Evolutionary conservation across 371 early-diverging fungal species (phyloP), one percentile per base, ranked within the genome.

Genomic region (Syncephalastrum monosporum): DNA sequence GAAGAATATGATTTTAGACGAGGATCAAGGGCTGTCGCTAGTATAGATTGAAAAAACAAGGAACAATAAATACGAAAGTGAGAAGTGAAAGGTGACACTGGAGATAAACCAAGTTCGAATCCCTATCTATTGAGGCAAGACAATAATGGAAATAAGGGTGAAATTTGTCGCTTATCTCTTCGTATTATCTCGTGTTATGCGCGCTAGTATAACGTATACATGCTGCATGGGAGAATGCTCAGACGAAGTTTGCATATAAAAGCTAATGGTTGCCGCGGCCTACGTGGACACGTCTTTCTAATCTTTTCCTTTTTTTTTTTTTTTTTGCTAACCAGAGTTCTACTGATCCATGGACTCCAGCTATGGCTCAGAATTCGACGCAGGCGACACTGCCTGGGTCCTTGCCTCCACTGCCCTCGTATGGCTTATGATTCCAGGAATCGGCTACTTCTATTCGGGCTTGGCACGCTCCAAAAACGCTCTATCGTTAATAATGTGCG

Each of bases 401-500:
- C 64, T 89, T 21, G 62, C 75, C 6, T 79, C 82, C 14, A 82
- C 91, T 0, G 88, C 86, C 1, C 69, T 91, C n/a, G 92, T 91
- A 15, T 88, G 87, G 69, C 65, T 91, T 33, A 91, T 91, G 91
- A 83, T 87, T 19, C 91, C 92, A 6, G 92, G 92, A 19, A 75
- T 91, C 29, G 92, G 92, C 15, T 91, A 88, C 68, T 93, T 93
- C 61, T 95, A 95, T 67, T 86, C 91, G 57, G 96, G 96, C 17
- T 82, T 95, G 87, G 87, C 91, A 21, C 77, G 92, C 43, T 72
- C 74, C 70, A 91, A 91, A 72, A 90, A 86, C 65, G 91, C 90
- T 3, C 73, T 90, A 13, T 86, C 89, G 19, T 63, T 90, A 44
- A 81, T 87, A 43, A 77, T 91, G 68, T 69, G 81, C 38, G 82